Percentiles rank a stretch among this genome's conserved stretches.
Evolutionary conservation across 2,329 filamentous ascomycete species (phyloP).

Genomic region (Harringtonia lauricola): DNA sequence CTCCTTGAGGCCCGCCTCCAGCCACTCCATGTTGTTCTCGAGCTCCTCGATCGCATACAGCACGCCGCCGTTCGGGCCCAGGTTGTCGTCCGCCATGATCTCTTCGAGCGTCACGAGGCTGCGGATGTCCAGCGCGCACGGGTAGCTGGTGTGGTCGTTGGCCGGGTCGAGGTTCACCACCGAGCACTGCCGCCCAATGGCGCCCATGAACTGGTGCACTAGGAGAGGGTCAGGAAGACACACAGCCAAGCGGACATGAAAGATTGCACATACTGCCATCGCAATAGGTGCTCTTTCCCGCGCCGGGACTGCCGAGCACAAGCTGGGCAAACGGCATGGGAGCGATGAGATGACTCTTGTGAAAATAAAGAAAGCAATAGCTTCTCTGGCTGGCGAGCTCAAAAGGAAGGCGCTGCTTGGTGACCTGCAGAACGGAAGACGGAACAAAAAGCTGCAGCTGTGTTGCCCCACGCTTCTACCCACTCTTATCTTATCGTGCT

Average conservation of each 20-base stretch:
- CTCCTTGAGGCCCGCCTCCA: conserved; percentile 68
- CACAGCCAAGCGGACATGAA: background rate
- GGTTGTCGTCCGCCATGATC: conserved; percentile 81
- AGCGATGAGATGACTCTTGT: background rate
- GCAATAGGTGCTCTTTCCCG: conserved; percentile 96
- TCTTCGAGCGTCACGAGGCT: conserved; percentile 83
- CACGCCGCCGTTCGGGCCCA: conserved; percentile 88
- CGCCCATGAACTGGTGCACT: conserved; percentile 96
- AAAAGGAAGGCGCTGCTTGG: too few species aligned
- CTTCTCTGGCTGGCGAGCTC: too few species aligned
- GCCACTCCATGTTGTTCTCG: conserved; percentile 88
- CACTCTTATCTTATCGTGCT: conserved; percentile 12
- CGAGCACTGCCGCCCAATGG: conserved; percentile 88
- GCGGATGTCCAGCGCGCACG: conserved; percentile 82
- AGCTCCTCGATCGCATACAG: conserved; percentile 92
- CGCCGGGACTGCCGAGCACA: conserved; percentile 85
- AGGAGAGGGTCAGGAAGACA: background rate
- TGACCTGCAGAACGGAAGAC: background rate
- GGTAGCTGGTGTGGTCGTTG: conserved; percentile 86
- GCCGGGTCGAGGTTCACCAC: conserved; percentile 95
- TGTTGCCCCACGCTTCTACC: background rate
- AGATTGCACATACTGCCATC: conserved; percentile 64
- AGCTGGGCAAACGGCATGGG: conserved; percentile 62
- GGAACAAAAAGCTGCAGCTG: background rate
- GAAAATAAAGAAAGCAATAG: background rate